Evolutionary conservation across 371 early-diverging fungal genomes (phyloP), one percentile per base, ranked within the genome.

Genomic region (Lichtheimia corymbifera): DNA sequence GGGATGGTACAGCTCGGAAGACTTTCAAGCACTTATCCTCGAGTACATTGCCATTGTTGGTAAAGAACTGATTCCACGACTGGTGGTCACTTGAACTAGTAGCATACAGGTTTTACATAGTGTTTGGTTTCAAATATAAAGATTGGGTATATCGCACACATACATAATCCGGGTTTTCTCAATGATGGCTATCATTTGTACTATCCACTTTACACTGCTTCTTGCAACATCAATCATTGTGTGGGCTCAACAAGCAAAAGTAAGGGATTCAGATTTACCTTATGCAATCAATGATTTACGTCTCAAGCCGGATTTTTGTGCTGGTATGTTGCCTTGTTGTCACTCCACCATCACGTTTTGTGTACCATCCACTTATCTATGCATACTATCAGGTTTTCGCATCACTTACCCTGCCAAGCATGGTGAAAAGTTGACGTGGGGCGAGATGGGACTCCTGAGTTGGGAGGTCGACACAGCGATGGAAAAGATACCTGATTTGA

Each of bases 341-440:
- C 15, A n/a, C 6, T 9, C 11, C 11, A 35, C 9, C n/a, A n/a
- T n/a, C n/a, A n/a, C n/a, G n/a, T n/a, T n/a, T n/a, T n/a, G 35
- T 35, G 9, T 11, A 35, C 2, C 35, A 28, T 14, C n/a, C 15
- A 53, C 15, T 25, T 12, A 20, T 25, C 25, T 50, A 30, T 15
- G 11, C 25, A 51, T 12, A 11, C 4, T 18, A 17, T n/a, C 41
- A 54, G 71, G 71, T 1, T 65, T 72, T 49, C 62, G 61, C n/a
- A 72, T 72, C 15, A 67, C 65, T n/a, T 65, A 67, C 41, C 72
- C 72, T n/a, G 61, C 68, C 3, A 59, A 56, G 5, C 63, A 61
- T 25, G 68, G 68, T 15, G 50, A 55, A 45, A 58, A 54, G 3
- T 72, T 53, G 51, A 47, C 65, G 24, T 52, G 15, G 50, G 58